A percentile compares a stretch with the other conserved stretches of the same genome.
These are phyloP conservation scores for Decorospora gaudefroyi DNA, from an alignment of 2,329 filamentous ascomycete genomes.

Conservation along the genomic window DNA sequence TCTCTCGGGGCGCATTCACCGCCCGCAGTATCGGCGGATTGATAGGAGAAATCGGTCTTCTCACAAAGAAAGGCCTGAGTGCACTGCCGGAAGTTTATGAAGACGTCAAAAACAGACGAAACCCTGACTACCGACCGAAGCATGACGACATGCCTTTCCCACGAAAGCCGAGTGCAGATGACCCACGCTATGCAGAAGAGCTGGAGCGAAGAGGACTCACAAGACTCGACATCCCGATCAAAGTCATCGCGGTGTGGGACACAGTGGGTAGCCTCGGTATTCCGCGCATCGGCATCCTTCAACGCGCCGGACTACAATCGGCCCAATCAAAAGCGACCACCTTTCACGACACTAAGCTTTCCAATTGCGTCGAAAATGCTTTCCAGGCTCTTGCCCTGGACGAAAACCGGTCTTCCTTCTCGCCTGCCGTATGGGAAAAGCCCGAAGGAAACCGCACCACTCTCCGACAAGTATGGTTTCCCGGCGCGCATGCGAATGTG, in stretches of 20 bases:
- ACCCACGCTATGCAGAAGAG: constrained; percentile 52
- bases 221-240: constrained; percentile 47
- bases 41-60: constrained; percentile 53
- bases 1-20: constrained; percentile 55
- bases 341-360: constrained; percentile 56
- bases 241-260: constrained; percentile 56
- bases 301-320: constrained; percentile 43
- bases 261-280: constrained; percentile 55
- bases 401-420: constrained; percentile 57
- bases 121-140: constrained; percentile 52
- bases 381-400: constrained; percentile 62
- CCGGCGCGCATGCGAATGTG: constrained; percentile 58
- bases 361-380: constrained; percentile 55
- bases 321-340: constrained; percentile 46
- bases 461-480: constrained; percentile 61
- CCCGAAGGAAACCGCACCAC: constrained; percentile 51
- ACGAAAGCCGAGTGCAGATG: constrained; percentile 52
- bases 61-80: constrained; percentile 54
- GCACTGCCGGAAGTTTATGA: constrained; percentile 54
- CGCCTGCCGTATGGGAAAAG: constrained; percentile 59
- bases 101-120: constrained; percentile 52
- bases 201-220: constrained; percentile 45
- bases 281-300: constrained; percentile 52
- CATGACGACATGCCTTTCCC: constrained; percentile 54
- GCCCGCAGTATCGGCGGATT: constrained; percentile 52